Conservation (phyloP, 1,284 basidiomycete genomes). For the Naganishia cerealis region DNA sequence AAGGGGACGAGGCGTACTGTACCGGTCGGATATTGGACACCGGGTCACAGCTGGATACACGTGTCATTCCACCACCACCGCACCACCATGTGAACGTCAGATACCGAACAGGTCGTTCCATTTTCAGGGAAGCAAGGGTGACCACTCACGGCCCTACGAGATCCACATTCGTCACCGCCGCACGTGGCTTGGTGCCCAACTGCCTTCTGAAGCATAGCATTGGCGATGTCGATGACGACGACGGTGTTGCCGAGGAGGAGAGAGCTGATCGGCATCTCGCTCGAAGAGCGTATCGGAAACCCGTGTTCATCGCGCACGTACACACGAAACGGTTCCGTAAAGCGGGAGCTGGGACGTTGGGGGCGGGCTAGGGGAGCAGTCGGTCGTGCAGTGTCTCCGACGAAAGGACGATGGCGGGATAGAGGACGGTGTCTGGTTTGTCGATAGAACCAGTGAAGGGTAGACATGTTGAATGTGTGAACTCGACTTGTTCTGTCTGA, state of each 20-base stretch:
- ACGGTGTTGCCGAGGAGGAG: not conserved
- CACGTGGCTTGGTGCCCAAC: slow-evolving; percentile 12
- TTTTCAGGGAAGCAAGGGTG: not conserved
- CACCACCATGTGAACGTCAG: not conserved
- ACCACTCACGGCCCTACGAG: slow-evolving; percentile 20
- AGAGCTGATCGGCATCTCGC: slow-evolving; percentile 8
- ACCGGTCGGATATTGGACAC: slow-evolving; percentile 34
- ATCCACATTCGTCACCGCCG: not conserved
- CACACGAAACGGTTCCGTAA: not conserved
- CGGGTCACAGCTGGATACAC: slow-evolving; percentile 28
- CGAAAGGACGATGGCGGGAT: too few relatives aligned
- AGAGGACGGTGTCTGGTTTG: too few relatives aligned
- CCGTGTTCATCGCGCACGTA: not conserved
- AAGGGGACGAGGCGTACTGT: slow-evolving; percentile 18
- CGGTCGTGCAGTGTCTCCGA: too few relatives aligned
- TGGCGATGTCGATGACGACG: not conserved
- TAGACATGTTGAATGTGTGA: too few relatives aligned
- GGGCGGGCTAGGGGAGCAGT: too few relatives aligned
- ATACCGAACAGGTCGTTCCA: not conserved
- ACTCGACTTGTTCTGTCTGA: too few relatives aligned
- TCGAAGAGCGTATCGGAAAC: slow-evolving; percentile 10
- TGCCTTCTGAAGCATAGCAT: not conserved
- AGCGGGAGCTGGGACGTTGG: not conserved
- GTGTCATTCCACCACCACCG: too few relatives aligned
- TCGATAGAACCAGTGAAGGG: too few relatives aligned